phyloP scores from a whole-genome alignment of 108 stramenopile species.

The Aurantiochytrium sp. region DNA sequence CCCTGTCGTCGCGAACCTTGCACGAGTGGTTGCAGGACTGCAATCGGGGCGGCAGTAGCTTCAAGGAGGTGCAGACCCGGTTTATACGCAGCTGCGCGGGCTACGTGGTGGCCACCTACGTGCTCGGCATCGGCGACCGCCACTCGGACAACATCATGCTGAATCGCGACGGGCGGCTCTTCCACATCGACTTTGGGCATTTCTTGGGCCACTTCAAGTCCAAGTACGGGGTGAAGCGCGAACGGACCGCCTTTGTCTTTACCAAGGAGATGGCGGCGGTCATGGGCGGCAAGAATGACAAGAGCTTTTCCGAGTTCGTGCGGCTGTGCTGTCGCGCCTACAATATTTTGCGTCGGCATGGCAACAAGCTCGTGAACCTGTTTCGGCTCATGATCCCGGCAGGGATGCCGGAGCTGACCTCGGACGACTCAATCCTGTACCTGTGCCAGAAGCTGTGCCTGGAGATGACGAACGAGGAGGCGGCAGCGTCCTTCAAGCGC shows the following conservation, averaged over 20 bases:
- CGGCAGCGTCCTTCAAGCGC: slow-evolving; percentile 18
- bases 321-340: slow-evolving; percentile 35
- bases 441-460: slow-evolving; percentile 36
- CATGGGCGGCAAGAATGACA: slow-evolving; percentile 31
- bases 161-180: slow-evolving; percentile 42
- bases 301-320: background rate
- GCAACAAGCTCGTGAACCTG: slow-evolving; percentile 35
- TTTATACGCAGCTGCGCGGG: slow-evolving; percentile 40
- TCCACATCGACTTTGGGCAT: slow-evolving; percentile 58
- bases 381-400: slow-evolving; percentile 41
- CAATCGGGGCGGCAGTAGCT: background rate
- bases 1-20: background rate
- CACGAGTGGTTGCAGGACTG: background rate
- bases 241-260: slow-evolving; percentile 48
- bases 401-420: slow-evolving; percentile 43
- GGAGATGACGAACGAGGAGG: slow-evolving; percentile 35
- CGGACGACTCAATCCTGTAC: slow-evolving; percentile 35
- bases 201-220: slow-evolving; percentile 55
- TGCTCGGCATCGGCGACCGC: slow-evolving; percentile 53
- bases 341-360: slow-evolving; percentile 39
- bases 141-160: slow-evolving; percentile 55
- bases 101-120: slow-evolving; percentile 48
- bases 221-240: slow-evolving; percentile 49
- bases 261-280: slow-evolving; percentile 41
- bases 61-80: background rate